phyloP scores from a whole-genome alignment of 2,329 filamentous ascomycete species.

The Trichoderma koningii region DNA sequence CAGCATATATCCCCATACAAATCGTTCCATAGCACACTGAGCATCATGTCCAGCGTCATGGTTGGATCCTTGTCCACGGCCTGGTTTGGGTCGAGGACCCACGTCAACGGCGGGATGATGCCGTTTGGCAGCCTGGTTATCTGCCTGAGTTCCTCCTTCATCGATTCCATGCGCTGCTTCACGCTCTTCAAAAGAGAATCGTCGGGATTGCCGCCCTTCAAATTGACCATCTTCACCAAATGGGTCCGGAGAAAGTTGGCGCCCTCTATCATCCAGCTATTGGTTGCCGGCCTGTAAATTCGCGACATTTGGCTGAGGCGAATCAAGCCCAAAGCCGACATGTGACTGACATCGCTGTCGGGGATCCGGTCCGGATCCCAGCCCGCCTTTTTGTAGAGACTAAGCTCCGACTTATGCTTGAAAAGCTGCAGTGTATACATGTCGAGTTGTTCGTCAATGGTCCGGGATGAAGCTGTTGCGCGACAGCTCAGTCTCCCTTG shows the following conservation, averaged over 20 bases:
- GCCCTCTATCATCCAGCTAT: background rate
- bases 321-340: conserved; percentile 34
- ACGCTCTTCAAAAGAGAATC: no score
- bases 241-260: no score
- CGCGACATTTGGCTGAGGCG: conserved; percentile 37
- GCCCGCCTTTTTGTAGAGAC: conserved; percentile 36
- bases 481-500: background rate
- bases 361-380: conserved; percentile 44
- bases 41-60: background rate
- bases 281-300: conserved; percentile 35
- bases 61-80: background rate
- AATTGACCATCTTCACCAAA: no score
- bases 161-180: no score
- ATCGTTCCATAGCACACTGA: background rate
- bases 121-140: background rate
- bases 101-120: background rate
- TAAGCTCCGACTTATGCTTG: conserved; percentile 39
- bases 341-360: conserved; percentile 37
- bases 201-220: no score
- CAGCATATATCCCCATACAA: background rate
- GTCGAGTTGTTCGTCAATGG: background rate
- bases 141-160: no score
- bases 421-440: conserved; percentile 37
- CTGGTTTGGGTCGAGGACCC: background rate
- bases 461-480: background rate